Evolutionary conservation across 441 rosid species (phyloP).

Genomic region (Theobroma grandiflorum): DNA sequence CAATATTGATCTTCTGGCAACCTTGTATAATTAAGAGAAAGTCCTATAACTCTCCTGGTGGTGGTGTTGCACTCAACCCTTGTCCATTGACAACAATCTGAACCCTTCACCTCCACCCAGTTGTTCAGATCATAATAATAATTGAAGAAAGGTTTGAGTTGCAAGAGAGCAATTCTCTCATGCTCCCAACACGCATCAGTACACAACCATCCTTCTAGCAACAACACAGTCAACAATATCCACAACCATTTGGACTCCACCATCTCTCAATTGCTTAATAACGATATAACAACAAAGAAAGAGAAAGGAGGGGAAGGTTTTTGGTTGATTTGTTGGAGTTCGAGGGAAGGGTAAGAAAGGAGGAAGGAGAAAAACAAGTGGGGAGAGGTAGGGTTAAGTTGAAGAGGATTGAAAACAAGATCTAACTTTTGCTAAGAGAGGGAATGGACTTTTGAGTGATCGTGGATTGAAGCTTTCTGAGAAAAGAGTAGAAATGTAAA

Average conservation of each 20-base stretch:
- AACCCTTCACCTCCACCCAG: background rate
- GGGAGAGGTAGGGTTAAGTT: too few species aligned
- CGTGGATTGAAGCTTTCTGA: background rate
- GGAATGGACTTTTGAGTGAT: too few species aligned
- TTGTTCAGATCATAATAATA: background rate
- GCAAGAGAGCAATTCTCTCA: background rate
- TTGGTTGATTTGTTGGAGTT: too few species aligned
- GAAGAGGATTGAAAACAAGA: too few species aligned
- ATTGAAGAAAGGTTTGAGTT: slow-evolving; percentile 9
- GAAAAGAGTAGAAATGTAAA: too few species aligned
- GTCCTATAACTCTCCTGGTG: background rate
- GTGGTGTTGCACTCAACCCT: background rate
- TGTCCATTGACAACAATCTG: background rate
- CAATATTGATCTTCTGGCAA: rapidly evolving
- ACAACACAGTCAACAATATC: background rate
- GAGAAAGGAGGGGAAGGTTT: too few species aligned
- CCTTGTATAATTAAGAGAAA: background rate
- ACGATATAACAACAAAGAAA: too few species aligned
- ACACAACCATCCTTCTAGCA: background rate
- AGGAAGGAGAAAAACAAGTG: background rate
- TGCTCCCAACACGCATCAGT: background rate
- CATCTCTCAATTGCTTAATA: background rate
- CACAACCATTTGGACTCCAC: background rate
- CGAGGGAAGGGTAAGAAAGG: background rate
- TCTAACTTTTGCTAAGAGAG: slow-evolving; percentile 35